These are phyloP conservation scores for Talaromyces sp. DNA, from an alignment of 2,329 filamentous ascomycete species.

Conservation along the genomic window DNA sequence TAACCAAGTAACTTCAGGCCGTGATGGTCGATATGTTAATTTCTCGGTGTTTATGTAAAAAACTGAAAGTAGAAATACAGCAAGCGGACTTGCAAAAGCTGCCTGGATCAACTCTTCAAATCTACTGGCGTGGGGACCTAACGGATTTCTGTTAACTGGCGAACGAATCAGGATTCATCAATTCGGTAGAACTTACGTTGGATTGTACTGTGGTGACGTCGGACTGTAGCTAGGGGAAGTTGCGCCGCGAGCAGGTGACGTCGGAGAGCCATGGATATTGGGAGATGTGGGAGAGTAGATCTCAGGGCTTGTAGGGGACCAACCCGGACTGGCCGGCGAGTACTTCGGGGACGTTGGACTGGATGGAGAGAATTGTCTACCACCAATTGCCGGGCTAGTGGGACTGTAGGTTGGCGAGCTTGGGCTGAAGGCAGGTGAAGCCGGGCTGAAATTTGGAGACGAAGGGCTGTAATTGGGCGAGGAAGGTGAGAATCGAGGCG, in stretches of 20 bases:
- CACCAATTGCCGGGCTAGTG: slow-evolving; percentile 51
- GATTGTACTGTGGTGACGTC: slow-evolving; percentile 45
- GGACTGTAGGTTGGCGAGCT: slow-evolving; percentile 61
- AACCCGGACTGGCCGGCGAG: slow-evolving; percentile 56
- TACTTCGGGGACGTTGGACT: slow-evolving; percentile 55
- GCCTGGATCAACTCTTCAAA: slow-evolving; percentile 26
- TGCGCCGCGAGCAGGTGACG: slow-evolving; percentile 39
- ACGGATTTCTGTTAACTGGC: background rate
- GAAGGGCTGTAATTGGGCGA: slow-evolving; percentile 62
- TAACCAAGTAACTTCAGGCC: slow-evolving; percentile 37
- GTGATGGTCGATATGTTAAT: slow-evolving; percentile 38
- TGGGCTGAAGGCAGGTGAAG: slow-evolving; percentile 54
- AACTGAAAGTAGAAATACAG: slow-evolving; percentile 40
- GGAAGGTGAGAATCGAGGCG: slow-evolving; percentile 57
- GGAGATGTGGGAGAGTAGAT: slow-evolving; percentile 53
- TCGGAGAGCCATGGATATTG: slow-evolving; percentile 48
- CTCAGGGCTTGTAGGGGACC: slow-evolving; percentile 49
- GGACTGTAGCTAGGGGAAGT: slow-evolving; percentile 46
- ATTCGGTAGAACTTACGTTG: slow-evolving; percentile 38
- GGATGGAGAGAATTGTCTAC: slow-evolving; percentile 44
- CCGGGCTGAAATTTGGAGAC: slow-evolving; percentile 56
- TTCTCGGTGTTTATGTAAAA: slow-evolving; percentile 34
- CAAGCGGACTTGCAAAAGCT: slow-evolving; percentile 23
- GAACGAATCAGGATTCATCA: background rate
- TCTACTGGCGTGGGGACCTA: slow-evolving; percentile 46